Conservation (phyloP, 768 basidiomycete species). For the Tulasnella sp. region DNA sequence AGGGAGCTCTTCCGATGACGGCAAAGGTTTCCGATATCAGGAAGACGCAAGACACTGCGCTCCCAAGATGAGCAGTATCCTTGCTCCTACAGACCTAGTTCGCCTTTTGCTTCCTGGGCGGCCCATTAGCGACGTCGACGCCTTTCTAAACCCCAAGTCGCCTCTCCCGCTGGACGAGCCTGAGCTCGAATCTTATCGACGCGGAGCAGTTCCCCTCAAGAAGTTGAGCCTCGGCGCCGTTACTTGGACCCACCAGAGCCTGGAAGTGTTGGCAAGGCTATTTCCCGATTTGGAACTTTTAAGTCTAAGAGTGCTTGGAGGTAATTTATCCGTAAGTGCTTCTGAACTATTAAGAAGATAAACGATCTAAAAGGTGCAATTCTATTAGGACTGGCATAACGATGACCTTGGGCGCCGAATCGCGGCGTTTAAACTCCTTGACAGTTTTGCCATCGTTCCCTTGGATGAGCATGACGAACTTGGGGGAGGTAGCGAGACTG, state of each 20-base stretch:
- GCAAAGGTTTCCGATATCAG: neutral
- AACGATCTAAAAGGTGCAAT: neutral
- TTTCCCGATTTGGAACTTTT: neutral
- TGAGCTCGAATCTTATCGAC: neutral
- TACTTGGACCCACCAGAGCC: neutral
- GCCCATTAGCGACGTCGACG: neutral
- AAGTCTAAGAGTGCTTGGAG: neutral
- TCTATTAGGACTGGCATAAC: neutral
- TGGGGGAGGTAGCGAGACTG: neutral
- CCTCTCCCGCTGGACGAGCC: neutral
- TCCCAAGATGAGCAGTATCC: neutral
- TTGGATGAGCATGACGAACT: neutral
- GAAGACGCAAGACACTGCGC: neutral
- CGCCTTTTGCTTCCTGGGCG: neutral
- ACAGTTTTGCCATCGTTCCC: neutral
- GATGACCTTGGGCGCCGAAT: neutral
- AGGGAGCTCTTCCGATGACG: neutral
- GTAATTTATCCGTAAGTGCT: neutral
- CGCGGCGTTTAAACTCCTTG: neutral
- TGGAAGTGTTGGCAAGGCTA: neutral
- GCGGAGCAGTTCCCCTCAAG: neutral
- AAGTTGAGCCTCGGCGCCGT: neutral
- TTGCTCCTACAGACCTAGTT: neutral
- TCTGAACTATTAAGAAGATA: neutral
- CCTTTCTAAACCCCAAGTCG: neutral